phyloP scores from a whole-genome alignment of 73 alveolate species.

The Paramecium pentaurelia region DNA sequence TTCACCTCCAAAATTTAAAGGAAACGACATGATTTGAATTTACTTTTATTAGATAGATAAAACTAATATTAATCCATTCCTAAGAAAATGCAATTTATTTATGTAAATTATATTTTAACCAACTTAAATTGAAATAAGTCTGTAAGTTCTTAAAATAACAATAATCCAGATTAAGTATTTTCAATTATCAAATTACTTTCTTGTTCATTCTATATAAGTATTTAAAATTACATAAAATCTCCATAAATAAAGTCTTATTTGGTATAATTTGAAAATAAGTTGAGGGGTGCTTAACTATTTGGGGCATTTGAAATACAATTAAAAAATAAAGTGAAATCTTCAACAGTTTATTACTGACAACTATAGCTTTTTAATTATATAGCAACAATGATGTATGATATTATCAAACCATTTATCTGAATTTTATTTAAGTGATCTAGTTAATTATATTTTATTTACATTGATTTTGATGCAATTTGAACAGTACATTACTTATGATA shows the following conservation, averaged over 20 bases:
- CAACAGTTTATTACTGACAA: not conserved
- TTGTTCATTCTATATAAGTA: not conserved
- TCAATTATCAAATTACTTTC: not conserved
- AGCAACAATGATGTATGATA: not conserved
- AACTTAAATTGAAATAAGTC: not conserved
- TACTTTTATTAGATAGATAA: not conserved
- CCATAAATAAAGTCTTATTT: not conserved
- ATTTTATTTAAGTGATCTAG: not conserved
- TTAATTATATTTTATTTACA: not conserved
- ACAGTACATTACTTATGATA: not conserved
- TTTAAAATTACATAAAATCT: not conserved
- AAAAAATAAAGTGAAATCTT: not conserved
- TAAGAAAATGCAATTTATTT: not conserved
- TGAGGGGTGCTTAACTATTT: not conserved
- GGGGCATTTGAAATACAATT: not conserved
- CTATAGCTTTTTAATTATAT: not conserved
- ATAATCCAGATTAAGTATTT: not conserved
- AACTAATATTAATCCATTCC: not conserved
- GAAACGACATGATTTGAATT: not conserved
- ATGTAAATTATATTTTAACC: not conserved
- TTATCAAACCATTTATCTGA: not conserved
- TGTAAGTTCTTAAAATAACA: not conserved
- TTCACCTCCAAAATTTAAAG: not conserved
- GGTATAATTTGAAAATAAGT: not conserved
- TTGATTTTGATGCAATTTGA: not conserved